Base-by-base conservation (phyloP, 23 red algal species). In the Cyanidium caldarium region DNA sequence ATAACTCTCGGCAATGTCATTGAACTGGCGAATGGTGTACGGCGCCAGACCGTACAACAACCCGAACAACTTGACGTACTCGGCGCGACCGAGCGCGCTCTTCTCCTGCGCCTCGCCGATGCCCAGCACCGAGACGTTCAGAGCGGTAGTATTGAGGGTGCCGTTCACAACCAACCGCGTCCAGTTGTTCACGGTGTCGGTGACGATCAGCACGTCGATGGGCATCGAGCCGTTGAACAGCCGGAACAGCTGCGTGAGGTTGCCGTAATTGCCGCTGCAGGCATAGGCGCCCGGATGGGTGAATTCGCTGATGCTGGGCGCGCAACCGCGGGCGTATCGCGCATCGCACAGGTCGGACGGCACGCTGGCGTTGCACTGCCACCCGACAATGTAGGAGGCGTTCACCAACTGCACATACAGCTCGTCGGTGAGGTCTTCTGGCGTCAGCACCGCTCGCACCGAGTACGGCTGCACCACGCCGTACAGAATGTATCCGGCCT, bases 61-160 rank as follows among this genome's bases (percentile, higher is more conserved):
- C 25, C 58, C 81, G 5, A 85, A 58, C n/a, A 85, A 21, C 70
- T 85, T 85, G 16, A 85, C 66, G 12, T 67, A 78, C 38, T 85
- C 81, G 23, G 81, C 81, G 13, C 72, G 51, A 41, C 42, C 72
- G 33, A 85, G 65, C 2, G 81, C 68, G 0, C 44, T 74, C 1
- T 15, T 3, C 35, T 77, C 81, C 0, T 46, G 16, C 3, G 61
- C 2, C 35, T 85, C 81, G 38, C 72, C 58, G 20, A 85, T 35
- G 45, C 38, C 39, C 29, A 84, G 70, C 13, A 66, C 68, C 7
- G 80, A 61, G 14, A 66, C 19, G 35, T 61, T 61, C 21, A 14
- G 23, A 10, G 7, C 51, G 7, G 51, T 5, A 28, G 51, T 5
- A 28, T 25, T 5, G n/a, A 61, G 51, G 13, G 51, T 61, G 19